Base-by-base conservation (phyloP, 768 basidiomycete genomes). In the Sarcodon sp. region DNA sequence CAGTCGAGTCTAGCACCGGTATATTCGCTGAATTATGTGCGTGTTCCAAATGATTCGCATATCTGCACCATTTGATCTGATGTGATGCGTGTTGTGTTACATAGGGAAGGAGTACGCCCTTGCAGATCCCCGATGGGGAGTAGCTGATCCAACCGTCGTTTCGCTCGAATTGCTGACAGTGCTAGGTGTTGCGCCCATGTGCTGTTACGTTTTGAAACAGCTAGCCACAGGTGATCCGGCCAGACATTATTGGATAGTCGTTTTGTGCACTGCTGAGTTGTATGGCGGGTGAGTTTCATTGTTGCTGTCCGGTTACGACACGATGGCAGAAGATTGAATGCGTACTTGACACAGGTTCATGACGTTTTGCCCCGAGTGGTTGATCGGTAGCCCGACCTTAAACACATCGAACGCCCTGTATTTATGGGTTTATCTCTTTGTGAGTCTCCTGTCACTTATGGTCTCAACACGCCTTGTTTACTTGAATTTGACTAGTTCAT, bases 301-400 rank as follows among this genome's bases (percentile, higher is more conserved):
- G 33, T 16, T 27, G 7, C 5, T 2, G 13, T 33, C 6, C 4
- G 12, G 37, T 9, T 27, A n/a, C n/a, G n/a, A n/a, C n/a, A n/a
- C n/a, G n/a, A n/a, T n/a, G 8, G 7, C 27, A 7, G 27, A 41
- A 41, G 27, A 15, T 4, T 27, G 13, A 9, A 27, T 13, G 13
- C 15, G 16, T 6, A 31, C 33, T 44, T 7, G 3, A 13, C 27
- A n/a, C 15, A 61, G 59, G 12, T 88, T 80, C 80, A 88, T 90
- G 87, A 90, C 87, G 3, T 90, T 90, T 64, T 81, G 79, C 57
- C 87, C 87, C 0, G 87, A 89, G 64, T 89, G 86, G 86, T 65
- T 90, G 44, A 79, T 74, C 1, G 85, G 83, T 15, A 83, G 76
- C 56, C 77, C 79, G 0, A 84, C 72, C 59, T 64, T 90, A 47